Conservation (phyloP, 768 basidiomycete species). For the Lactifluus piperatus region DNA sequence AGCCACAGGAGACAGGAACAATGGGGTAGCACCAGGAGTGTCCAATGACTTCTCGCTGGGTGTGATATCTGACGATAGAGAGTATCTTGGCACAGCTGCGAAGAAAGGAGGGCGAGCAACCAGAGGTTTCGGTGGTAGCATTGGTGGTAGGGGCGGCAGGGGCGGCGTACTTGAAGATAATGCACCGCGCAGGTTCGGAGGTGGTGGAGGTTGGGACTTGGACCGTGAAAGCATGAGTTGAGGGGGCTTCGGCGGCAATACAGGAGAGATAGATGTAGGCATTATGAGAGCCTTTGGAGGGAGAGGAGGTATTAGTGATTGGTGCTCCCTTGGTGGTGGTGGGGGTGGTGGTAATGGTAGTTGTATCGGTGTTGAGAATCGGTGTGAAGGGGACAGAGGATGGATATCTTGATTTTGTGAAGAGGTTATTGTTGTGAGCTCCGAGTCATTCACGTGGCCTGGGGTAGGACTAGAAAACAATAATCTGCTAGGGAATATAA, state of each 20-base stretch:
- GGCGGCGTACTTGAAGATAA: background rate
- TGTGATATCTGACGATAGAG: background rate
- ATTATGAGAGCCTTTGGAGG: conserved; percentile 9
- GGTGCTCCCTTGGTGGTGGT: background rate
- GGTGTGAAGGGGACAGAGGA: too few species aligned
- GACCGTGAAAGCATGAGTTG: background rate
- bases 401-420: too few species aligned
- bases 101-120: background rate
- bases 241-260: conserved; percentile 7
- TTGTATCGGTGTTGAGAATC: background rate
- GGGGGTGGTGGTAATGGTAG: background rate
- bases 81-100: background rate
- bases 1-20: conserved; percentile 4
- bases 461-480: background rate
- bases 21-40: background rate
- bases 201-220: conserved; percentile 5
- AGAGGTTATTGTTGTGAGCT: too few species aligned
- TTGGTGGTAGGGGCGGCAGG: background rate
- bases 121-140: background rate
- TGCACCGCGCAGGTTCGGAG: background rate
- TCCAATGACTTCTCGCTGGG: background rate
- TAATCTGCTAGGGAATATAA: background rate
- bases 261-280: conserved; percentile 1
- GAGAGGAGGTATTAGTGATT: conserved; percentile 3
- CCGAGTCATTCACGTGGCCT: too few species aligned